Percentiles rank a stretch among this genome's conserved stretches.
These are phyloP conservation scores for Macrophomina phaseolina DNA, from an alignment of 2,329 filamentous ascomycete species.

Conservation along the genomic window DNA sequence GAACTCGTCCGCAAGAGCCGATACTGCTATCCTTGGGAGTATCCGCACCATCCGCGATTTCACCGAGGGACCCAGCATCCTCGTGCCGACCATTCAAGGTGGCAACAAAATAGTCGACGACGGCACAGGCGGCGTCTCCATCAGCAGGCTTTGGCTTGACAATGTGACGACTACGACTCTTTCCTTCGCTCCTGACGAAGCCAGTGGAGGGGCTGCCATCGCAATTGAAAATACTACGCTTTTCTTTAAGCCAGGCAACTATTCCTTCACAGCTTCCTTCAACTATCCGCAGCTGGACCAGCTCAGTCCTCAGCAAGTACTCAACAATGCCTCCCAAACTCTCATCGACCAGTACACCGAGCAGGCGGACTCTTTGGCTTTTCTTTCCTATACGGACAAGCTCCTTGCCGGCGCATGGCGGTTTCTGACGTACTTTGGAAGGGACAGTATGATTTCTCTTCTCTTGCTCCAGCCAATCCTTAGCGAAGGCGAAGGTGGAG, in stretches of 20 bases:
- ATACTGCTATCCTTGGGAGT: conserved; percentile 65
- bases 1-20: conserved; percentile 63
- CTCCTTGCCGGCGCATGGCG: conserved; percentile 69
- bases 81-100: conserved; percentile 61
- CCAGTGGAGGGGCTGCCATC: conserved; percentile 30
- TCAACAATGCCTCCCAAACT: conserved; percentile 55
- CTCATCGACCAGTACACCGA: conserved; percentile 55
- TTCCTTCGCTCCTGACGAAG: conserved; percentile 49
- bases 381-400: conserved; percentile 68
- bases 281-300: conserved; percentile 68
- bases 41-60: conserved; percentile 68
- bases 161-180: conserved; percentile 64
- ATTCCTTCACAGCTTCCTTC: conserved; percentile 64
- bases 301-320: conserved; percentile 55
- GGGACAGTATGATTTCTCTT: conserved; percentile 67
- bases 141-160: conserved; percentile 66
- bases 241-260: conserved; percentile 59
- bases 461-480: conserved; percentile 65
- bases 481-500: conserved; percentile 59
- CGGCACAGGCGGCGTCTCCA: conserved; percentile 51
- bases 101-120: conserved; percentile 52
- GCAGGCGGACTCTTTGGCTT: conserved; percentile 62
- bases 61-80: conserved; percentile 61
- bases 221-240: conserved; percentile 47
- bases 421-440: conserved; percentile 71